Percentiles rank a stretch among this genome's conserved stretches.
Evolutionary conservation across 805 yeast species (phyloP).

Genomic region (Nakazawaea pomicola): DNA sequence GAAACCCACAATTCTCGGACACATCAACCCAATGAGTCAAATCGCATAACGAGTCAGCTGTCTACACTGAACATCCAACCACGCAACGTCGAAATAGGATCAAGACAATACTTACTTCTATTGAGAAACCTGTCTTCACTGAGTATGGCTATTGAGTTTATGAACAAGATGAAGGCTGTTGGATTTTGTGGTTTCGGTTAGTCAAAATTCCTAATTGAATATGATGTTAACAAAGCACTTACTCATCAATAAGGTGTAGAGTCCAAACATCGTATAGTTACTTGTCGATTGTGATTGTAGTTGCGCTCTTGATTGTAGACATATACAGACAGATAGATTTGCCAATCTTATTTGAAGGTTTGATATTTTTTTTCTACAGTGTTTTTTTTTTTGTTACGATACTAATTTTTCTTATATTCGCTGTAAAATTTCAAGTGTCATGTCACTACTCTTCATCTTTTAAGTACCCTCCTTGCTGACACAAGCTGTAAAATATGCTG

Average conservation of each 20-base stretch:
- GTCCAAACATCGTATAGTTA: constrained; percentile 13
- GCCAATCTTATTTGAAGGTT: background rate
- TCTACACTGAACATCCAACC: no score
- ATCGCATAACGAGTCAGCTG: no score
- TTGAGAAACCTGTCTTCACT: constrained; percentile 58
- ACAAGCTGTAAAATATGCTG: constrained; percentile 73
- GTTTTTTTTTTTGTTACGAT: background rate
- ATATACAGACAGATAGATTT: background rate
- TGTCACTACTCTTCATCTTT: background rate
- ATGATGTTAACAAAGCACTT: background rate
- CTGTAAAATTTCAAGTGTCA: no score
- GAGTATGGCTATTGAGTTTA: constrained; percentile 54
- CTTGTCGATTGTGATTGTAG: no score
- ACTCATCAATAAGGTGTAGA: constrained; percentile 12
- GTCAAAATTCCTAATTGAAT: background rate
- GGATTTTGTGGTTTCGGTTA: background rate
- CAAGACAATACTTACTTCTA: constrained; percentile 39
- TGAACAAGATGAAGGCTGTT: constrained; percentile 39
- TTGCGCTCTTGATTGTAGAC: background rate
- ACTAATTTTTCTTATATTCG: no score
- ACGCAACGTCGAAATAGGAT: no score
- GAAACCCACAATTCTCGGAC: no score
- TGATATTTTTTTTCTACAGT: background rate
- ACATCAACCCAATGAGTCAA: no score
- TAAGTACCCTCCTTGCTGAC: constrained; percentile 68